Conservation (phyloP, 1,139 yeast species). For the Candida tetrigidarum region DNA sequence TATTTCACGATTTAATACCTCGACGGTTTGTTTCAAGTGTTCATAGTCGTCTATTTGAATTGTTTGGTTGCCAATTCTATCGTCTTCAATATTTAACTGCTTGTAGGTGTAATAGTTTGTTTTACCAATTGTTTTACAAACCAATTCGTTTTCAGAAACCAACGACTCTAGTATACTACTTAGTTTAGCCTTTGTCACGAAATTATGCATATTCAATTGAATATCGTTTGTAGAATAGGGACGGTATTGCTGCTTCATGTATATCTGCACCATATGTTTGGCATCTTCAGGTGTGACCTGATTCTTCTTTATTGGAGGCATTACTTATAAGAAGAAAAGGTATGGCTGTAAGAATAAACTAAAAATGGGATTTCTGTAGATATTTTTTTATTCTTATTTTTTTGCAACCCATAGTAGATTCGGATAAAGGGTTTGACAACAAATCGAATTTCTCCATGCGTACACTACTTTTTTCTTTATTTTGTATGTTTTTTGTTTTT, state of each 20-base stretch:
- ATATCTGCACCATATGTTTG: slow-evolving; percentile 18
- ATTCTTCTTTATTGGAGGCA: slow-evolving; percentile 11
- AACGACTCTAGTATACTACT: slow-evolving; percentile 30
- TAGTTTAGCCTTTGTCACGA: slow-evolving; percentile 30
- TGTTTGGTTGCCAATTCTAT: slow-evolving; percentile 9
- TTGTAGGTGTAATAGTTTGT: slow-evolving; percentile 35
- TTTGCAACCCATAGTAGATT: slow-evolving; percentile 6
- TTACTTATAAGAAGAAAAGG: neutral
- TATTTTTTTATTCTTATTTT: neutral
- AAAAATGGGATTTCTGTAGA: too few relatives aligned
- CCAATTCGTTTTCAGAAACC: slow-evolving; percentile 25
- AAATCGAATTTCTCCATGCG: neutral
- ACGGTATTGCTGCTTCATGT: slow-evolving; percentile 38
- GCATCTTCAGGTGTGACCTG: slow-evolving; percentile 10
- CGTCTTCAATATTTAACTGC: slow-evolving; percentile 16
- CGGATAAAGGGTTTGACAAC: neutral
- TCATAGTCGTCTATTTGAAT: slow-evolving; percentile 11
- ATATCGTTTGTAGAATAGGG: slow-evolving; percentile 44
- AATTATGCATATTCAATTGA: slow-evolving; percentile 37
- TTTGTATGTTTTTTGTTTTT: neutral
- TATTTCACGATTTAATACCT: slow-evolving; percentile 10
- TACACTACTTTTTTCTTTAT: neutral
- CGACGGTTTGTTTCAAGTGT: neutral
- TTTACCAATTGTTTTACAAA: slow-evolving; percentile 39
- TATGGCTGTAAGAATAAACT: neutral